Evolutionary conservation across 805 yeast species (phyloP).

Genomic region (Lachancea nothofagi): DNA sequence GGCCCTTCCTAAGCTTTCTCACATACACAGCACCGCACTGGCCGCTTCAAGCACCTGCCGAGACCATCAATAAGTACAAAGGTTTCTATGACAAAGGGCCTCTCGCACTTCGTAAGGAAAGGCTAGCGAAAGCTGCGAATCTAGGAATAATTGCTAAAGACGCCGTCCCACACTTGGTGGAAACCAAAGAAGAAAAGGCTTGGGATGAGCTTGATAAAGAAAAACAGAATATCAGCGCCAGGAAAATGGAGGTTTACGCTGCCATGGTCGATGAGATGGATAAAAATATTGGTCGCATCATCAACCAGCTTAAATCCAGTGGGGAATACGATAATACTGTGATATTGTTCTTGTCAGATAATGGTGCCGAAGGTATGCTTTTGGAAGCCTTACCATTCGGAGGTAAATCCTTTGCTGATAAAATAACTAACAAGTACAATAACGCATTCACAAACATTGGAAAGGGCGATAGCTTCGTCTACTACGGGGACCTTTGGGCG

Average conservation of each 20-base stretch:
- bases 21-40: slow-evolving; percentile 65
- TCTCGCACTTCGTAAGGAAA: slow-evolving; percentile 34
- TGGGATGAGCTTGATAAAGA: slow-evolving; percentile 41
- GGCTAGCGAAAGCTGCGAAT: slow-evolving; percentile 38
- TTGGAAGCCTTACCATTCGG: slow-evolving; percentile 48
- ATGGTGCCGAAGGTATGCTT: slow-evolving; percentile 60
- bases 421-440: slow-evolving; percentile 36
- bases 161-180: slow-evolving; percentile 41
- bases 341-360: slow-evolving; percentile 56
- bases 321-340: slow-evolving; percentile 51
- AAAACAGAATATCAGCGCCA: slow-evolving; percentile 36
- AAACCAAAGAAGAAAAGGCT: slow-evolving; percentile 35
- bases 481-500: slow-evolving; percentile 56
- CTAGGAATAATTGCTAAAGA: slow-evolving; percentile 44
- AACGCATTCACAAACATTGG: slow-evolving; percentile 46
- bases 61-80: slow-evolving; percentile 42
- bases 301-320: slow-evolving; percentile 37
- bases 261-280: slow-evolving; percentile 59
- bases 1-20: slow-evolving; percentile 50
- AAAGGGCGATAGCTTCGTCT: slow-evolving; percentile 41
- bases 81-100: slow-evolving; percentile 49
- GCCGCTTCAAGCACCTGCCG: slow-evolving; percentile 58
- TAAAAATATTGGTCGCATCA: slow-evolving; percentile 44
- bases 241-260: slow-evolving; percentile 54
- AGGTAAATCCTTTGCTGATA: slow-evolving; percentile 16